Percentiles rank a stretch among this genome's conserved stretches.
Evolutionary conservation across 2,329 filamentous ascomycete species (phyloP).

Genomic region (Pezicula carpinea): DNA sequence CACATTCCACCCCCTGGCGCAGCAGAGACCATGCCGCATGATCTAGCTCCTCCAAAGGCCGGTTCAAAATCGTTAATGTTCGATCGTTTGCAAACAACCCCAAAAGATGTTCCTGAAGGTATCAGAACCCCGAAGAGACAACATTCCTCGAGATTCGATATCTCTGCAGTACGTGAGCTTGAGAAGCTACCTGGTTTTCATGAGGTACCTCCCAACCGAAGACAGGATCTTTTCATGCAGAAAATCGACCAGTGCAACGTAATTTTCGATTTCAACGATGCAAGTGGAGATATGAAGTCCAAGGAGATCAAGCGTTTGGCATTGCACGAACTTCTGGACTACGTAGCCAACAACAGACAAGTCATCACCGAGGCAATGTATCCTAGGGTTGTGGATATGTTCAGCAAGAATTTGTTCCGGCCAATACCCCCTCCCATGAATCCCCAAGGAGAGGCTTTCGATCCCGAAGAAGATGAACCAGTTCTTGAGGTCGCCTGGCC

Average conservation of each 20-base stretch:
- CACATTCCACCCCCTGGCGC: conserved; percentile 90
- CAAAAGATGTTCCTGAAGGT: conserved; percentile 94
- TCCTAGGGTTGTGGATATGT: conserved; percentile 97
- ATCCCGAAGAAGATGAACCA: conserved; percentile 97
- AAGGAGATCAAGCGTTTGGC: conserved; percentile 99
- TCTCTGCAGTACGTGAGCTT: conserved; percentile 91
- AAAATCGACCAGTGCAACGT: conserved; percentile 99
- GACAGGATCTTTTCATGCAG: conserved; percentile 98
- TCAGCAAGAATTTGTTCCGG: conserved; percentile 95
- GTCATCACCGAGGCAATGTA: conserved; percentile 99
- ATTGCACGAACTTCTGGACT: conserved; percentile 92
- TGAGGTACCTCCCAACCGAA: conserved; percentile 89
- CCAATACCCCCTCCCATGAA: conserved; percentile 97
- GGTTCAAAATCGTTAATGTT: conserved; percentile 86
- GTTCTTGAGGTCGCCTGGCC: conserved; percentile 98
- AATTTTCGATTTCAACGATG: conserved; percentile 99
- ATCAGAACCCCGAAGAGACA: conserved; percentile 93
- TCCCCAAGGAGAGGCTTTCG: conserved; percentile 95
- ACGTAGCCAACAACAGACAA: conserved; percentile 96
- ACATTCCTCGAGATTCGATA: conserved; percentile 95
- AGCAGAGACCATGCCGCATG: conserved; percentile 96
- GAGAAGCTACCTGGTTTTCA: conserved; percentile 98
- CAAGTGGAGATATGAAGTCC: conserved; percentile 97
- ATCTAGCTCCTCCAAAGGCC: conserved; percentile 88
- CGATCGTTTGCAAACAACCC: conserved; percentile 85